These are phyloP conservation scores for Amanita inopinata DNA, from an alignment of 768 basidiomycete genomes.

Conservation along the genomic window DNA sequence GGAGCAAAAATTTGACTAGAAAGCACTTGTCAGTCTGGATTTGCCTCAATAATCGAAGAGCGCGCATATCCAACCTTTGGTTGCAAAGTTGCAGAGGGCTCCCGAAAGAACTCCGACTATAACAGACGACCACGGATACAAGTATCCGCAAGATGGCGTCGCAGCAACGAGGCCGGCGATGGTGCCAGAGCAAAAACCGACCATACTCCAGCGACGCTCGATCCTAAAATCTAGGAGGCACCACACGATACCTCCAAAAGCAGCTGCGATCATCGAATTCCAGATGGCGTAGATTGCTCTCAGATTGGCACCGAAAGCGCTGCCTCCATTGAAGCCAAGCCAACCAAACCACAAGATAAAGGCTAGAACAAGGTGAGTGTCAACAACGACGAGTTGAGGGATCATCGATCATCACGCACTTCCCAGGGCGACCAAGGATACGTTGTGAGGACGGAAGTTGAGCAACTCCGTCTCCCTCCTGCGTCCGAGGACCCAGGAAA, in stretches of 20 bases:
- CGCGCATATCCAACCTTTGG: conserved; percentile 70
- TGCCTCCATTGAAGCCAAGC: conserved; percentile 88
- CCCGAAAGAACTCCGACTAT: conserved; percentile 69
- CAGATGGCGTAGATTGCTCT: conserved; percentile 78
- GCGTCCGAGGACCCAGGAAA: conserved; percentile 79
- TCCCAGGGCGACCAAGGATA: conserved; percentile 73
- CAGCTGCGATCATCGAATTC: conserved; percentile 83
- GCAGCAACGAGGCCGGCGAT: conserved; percentile 85
- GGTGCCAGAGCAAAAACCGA: conserved; percentile 89
- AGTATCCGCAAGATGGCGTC: conserved; percentile 78
- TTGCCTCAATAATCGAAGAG: conserved; percentile 7
- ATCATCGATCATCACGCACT: conserved; percentile 25
- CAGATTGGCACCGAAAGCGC: conserved; percentile 80
- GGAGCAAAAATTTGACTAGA: conserved; percentile 57
- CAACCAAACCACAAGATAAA: conserved; percentile 85
- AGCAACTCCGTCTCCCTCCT: conserved; percentile 61
- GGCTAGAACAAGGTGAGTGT: conserved; percentile 24
- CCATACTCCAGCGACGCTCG: conserved; percentile 79
- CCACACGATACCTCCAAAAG: conserved; percentile 79
- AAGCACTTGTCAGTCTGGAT: conserved; percentile 2
- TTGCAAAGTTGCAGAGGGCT: conserved; percentile 72
- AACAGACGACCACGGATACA: conserved; percentile 70
- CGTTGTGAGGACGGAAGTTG: conserved; percentile 85
- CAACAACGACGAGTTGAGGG: neutral
- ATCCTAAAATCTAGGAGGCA: conserved; percentile 70